A percentile compares a stretch with the other conserved stretches of the same genome.
These are phyloP conservation scores for Ramichloridium luteum DNA, from an alignment of 2,329 filamentous ascomycete species.

Conservation along the genomic window DNA sequence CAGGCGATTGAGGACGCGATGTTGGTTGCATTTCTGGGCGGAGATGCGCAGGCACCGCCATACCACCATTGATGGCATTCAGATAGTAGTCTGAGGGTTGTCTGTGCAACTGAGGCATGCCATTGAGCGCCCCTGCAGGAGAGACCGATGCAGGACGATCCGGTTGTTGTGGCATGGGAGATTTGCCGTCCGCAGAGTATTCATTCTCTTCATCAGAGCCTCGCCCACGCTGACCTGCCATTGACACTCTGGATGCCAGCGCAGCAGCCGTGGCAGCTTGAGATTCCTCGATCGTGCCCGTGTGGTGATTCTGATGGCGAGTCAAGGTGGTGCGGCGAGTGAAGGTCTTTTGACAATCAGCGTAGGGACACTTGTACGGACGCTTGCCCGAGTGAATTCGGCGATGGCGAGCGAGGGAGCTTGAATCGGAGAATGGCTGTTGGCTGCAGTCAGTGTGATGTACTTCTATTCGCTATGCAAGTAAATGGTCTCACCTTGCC, in stretches of 20 bases:
- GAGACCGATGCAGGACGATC: slow-evolving; percentile 70
- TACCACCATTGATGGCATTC: slow-evolving; percentile 50
- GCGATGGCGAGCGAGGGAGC: slow-evolving; percentile 82
- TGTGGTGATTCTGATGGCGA: slow-evolving; percentile 90
- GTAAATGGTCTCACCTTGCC: slow-evolving; percentile 60
- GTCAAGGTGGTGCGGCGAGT: slow-evolving; percentile 91
- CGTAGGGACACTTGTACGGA: slow-evolving; percentile 94
- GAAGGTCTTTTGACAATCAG: slow-evolving; percentile 97
- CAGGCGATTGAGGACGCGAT: slow-evolving; percentile 51
- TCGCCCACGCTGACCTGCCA: slow-evolving; percentile 36
- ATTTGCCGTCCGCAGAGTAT: slow-evolving; percentile 54
- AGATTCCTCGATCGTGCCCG: slow-evolving; percentile 86
- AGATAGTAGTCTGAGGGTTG: slow-evolving; percentile 64
- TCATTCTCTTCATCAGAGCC: slow-evolving; percentile 57
- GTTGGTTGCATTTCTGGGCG: slow-evolving; percentile 60
- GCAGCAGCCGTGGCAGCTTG: slow-evolving; percentile 79
- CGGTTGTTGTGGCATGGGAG: slow-evolving; percentile 58
- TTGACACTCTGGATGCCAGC: slow-evolving; percentile 46
- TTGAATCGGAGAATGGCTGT: slow-evolving; percentile 91
- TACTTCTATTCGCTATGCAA: background rate
- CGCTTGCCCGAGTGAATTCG: slow-evolving; percentile 91
- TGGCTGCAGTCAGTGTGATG: slow-evolving; percentile 16
- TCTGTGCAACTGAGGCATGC: slow-evolving; percentile 53
- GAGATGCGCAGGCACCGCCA: slow-evolving; percentile 62
- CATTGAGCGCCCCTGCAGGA: slow-evolving; percentile 61